Evolutionary conservation across 345 rosid genomes (phyloP), one percentile per base, ranked within the genome.

Genomic region (Pseudoturritis turrita): DNA sequence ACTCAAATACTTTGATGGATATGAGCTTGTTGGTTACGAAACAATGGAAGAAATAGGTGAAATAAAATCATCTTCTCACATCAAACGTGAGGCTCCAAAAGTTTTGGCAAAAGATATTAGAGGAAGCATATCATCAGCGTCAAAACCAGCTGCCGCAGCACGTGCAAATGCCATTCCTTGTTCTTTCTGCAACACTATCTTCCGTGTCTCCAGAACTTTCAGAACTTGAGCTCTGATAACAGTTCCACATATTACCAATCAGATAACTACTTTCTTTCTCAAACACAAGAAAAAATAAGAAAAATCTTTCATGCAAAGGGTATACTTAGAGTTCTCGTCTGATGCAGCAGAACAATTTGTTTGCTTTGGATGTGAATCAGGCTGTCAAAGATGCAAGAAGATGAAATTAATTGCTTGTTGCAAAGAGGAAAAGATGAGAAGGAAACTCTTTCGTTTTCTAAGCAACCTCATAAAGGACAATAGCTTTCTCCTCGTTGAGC

Each of bases 111-210:
- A 96, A 44, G 89, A 85, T 72, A 88, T 81, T 72, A 96, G 62
- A 65, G 94, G 83, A 10, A 83, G 68, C 90, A 96, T 82, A 65
- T 82, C 83, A 73, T 88, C 92, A 85, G 86, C 68, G 53, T 87
- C 97, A 75, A 88, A 96, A 81, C 97, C 95, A 83, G 99, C 99
- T 77, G 99, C 99, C 11, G 79, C 91, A 74, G 99, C 97, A 72
- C 97, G 96, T 47, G 99, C 99, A 79, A 96, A 96, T 74, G 98
- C 98, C 99, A 96, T 96, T 35, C 98, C 99, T 85, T 96, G 99
- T 83, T 96, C 99, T 79, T 92, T 92, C 84, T 85, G 98, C 68
- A 96, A 81, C 71, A 80, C 82, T 51, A 76, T 79, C 83, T 65
- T 88, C 54, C 99, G 85, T 41, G 94, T 86, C 87, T 90, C 98